Evolutionary conservation across 1,139 yeast species (phyloP).

Genomic region (Starmera stellimalicola): DNA sequence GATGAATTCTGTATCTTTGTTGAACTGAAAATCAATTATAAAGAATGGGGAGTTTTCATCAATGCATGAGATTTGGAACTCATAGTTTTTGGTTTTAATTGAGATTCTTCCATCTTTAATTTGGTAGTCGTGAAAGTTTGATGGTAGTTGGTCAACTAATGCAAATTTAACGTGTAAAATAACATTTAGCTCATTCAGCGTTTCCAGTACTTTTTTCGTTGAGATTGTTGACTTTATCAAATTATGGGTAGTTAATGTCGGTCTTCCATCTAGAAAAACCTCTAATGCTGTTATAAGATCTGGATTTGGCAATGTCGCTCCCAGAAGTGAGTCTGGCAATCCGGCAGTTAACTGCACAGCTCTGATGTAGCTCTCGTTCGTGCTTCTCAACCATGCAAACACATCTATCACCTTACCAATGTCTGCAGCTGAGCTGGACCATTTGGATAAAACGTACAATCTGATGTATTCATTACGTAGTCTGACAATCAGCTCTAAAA

Average conservation of each 20-base stretch:
- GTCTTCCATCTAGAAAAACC: slow-evolving; percentile 70
- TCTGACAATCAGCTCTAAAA: slow-evolving; percentile 58
- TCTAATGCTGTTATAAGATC: slow-evolving; percentile 82
- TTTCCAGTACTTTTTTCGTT: slow-evolving; percentile 48
- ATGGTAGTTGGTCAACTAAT: slow-evolving; percentile 52
- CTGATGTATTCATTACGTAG: slow-evolving; percentile 78
- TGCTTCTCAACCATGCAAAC: slow-evolving; percentile 80
- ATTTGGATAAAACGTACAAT: slow-evolving; percentile 74
- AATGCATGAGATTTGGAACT: slow-evolving; percentile 61
- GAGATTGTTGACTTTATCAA: slow-evolving; percentile 47
- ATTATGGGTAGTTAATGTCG: slow-evolving; percentile 61
- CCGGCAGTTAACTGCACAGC: slow-evolving; percentile 51
- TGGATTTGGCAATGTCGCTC: slow-evolving; percentile 86
- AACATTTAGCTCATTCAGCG: slow-evolving; percentile 62
- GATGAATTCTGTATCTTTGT: slow-evolving; percentile 25
- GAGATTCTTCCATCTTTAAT: slow-evolving; percentile 72
- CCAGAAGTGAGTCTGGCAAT: slow-evolving; percentile 55
- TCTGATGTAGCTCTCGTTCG: slow-evolving; percentile 58
- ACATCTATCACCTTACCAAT: slow-evolving; percentile 73
- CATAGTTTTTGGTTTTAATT: slow-evolving; percentile 61
- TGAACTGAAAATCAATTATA: slow-evolving; percentile 67
- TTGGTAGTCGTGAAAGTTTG: slow-evolving; percentile 48
- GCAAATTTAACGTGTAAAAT: slow-evolving; percentile 72
- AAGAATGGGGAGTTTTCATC: slow-evolving; percentile 66
- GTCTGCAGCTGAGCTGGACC: slow-evolving; percentile 67